Conservation (phyloP, 441 rosid species). For the Biscutella laevigata region DNA sequence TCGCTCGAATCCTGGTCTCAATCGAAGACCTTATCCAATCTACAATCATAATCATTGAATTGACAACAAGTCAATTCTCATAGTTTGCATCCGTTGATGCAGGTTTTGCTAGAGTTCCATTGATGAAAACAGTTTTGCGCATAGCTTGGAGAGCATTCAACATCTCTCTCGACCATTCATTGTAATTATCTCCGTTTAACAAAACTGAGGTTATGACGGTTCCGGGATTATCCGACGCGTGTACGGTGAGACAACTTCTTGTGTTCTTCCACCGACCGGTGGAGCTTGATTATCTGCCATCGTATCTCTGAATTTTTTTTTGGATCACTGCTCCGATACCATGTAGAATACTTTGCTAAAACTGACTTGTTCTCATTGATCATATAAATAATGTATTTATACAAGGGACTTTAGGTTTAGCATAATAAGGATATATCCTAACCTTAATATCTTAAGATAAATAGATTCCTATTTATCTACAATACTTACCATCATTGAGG, state of each 20-base stretch:
- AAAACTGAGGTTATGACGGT: not conserved
- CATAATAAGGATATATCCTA: too few relatives aligned
- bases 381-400: too few relatives aligned
- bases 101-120: not conserved
- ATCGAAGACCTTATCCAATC: not conserved
- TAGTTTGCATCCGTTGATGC: too few relatives aligned
- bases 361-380: too few relatives aligned
- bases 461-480: too few relatives aligned
- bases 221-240: not conserved
- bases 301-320: too few relatives aligned
- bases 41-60: not conserved
- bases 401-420: too few relatives aligned
- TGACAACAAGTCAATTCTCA: not conserved
- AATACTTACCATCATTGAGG: conserved; percentile 63
- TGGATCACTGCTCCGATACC: too few relatives aligned
- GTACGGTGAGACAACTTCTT: not conserved
- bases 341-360: too few relatives aligned
- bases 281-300: too few relatives aligned
- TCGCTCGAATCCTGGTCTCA: not conserved
- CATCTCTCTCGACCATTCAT: not conserved
- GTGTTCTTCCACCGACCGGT: too few relatives aligned
- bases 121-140: not conserved
- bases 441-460: too few relatives aligned
- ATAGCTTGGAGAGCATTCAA: not conserved
- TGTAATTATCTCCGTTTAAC: not conserved